Conservation (phyloP, 2,329 filamentous ascomycete genomes). For the Akanthomyces dipterigenus region DNA sequence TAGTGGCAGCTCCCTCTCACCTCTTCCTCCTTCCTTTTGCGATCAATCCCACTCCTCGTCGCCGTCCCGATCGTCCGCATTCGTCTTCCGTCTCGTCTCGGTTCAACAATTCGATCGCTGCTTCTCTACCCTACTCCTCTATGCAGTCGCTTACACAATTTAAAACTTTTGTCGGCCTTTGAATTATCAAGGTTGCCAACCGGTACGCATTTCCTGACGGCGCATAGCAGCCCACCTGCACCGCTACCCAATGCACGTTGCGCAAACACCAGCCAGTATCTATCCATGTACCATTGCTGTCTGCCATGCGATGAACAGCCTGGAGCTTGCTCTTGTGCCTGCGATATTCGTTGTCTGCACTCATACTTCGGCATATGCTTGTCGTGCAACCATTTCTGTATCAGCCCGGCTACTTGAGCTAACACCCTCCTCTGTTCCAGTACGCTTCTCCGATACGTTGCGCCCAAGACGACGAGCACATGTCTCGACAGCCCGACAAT, state of each 20-base stretch:
- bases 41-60: not conserved
- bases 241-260: constrained; percentile 7
- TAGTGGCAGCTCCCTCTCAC: constrained; percentile 3
- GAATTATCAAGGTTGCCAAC: not conserved
- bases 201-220: constrained; percentile 4
- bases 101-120: not conserved
- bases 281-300: not conserved
- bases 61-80: not conserved
- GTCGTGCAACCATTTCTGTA: not conserved
- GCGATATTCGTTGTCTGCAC: not conserved
- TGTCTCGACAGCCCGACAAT: constrained; percentile 56
- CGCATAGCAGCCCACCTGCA: constrained; percentile 7
- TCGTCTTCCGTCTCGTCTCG: not conserved
- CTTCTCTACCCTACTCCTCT: not conserved
- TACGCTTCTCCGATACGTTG: not conserved
- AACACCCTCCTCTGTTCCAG: not conserved
- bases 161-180: not conserved
- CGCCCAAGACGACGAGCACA: constrained; percentile 37
- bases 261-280: not conserved
- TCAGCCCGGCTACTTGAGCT: not conserved
- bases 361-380: not conserved
- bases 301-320: not conserved
- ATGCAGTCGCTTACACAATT: not conserved
- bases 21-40: not conserved
- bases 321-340: not conserved